These are phyloP conservation scores for Closterium sp. DNA, from an alignment of 139 green algal genomes.

Conservation along the genomic window DNA sequence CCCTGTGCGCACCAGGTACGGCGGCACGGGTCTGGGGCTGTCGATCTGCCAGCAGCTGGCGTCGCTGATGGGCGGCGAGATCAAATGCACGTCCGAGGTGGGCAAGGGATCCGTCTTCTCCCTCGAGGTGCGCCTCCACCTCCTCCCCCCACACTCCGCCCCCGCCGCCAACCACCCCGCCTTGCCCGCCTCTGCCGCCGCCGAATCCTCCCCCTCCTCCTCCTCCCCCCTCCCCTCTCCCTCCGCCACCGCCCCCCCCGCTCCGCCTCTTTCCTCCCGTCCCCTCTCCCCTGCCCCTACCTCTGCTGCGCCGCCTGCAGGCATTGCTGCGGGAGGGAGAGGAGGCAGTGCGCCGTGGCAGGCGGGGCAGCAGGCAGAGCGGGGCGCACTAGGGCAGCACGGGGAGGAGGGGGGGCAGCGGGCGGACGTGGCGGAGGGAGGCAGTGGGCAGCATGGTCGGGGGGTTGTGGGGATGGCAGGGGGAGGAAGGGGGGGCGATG, in stretches of 20 bases:
- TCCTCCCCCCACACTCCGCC: neutral
- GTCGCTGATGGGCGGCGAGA: constrained; percentile 31
- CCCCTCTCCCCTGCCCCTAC: neutral
- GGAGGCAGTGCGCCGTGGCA: neutral
- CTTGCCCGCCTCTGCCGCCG: neutral
- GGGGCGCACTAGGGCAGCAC: neutral
- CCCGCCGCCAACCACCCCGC: neutral
- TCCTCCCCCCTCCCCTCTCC: neutral
- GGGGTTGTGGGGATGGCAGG: neutral
- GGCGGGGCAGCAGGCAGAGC: neutral
- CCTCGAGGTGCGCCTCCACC: constrained; percentile 25
- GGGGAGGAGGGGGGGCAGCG: too few species aligned
- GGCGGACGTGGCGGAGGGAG: neutral
- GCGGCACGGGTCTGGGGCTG: constrained; percentile 10
- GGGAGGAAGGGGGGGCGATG: neutral
- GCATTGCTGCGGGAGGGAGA: too few species aligned
- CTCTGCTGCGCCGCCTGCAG: neutral
- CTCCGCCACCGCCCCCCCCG: neutral
- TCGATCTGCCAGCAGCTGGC: constrained; percentile 20
- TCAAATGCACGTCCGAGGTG: constrained; percentile 22
- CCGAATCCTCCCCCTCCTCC: neutral
- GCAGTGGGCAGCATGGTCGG: neutral
- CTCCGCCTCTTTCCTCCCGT: neutral
- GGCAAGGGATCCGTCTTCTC: constrained; percentile 39
- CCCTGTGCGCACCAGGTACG: neutral